Percentiles rank a stretch among this genome's conserved stretches.
These are phyloP conservation scores for Flammula alnicola DNA, from an alignment of 1,284 basidiomycete species.

Conservation along the genomic window DNA sequence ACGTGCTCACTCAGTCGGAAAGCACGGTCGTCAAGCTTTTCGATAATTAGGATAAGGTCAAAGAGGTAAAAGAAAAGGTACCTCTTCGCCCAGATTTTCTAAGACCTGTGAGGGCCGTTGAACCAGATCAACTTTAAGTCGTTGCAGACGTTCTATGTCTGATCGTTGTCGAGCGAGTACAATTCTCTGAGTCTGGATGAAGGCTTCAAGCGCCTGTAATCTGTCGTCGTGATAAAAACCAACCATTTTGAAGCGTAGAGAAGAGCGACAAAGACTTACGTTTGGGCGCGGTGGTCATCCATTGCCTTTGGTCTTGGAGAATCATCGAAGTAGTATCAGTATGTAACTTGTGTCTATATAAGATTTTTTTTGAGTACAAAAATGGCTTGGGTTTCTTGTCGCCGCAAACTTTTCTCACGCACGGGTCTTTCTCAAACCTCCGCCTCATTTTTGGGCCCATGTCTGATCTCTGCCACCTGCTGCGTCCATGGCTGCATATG, in stretches of 20 bases:
- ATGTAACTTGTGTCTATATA: slow-evolving; percentile 15
- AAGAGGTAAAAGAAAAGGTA: slow-evolving; percentile 5
- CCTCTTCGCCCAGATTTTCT: slow-evolving; percentile 22
- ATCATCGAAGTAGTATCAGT: slow-evolving; percentile 27
- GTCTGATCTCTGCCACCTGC: not conserved
- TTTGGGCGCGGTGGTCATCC: slow-evolving; percentile 63
- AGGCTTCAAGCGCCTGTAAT: slow-evolving; percentile 67
- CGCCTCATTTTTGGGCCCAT: not conserved
- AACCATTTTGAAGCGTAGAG: no score
- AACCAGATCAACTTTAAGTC: slow-evolving; percentile 18
- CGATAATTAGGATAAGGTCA: not conserved
- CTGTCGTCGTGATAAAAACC: no score
- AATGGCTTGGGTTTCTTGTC: slow-evolving; percentile 7
- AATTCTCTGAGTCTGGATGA: slow-evolving; percentile 61
- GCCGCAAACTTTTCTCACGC: slow-evolving; percentile 22
- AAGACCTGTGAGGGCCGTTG: slow-evolving; percentile 20
- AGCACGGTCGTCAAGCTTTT: slow-evolving; percentile 42
- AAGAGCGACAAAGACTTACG: no score
- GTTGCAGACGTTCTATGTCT: slow-evolving; percentile 60
- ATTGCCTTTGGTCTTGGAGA: slow-evolving; percentile 37
- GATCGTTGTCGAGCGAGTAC: slow-evolving; percentile 60
- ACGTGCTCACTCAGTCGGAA: slow-evolving; percentile 49
- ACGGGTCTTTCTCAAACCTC: slow-evolving; percentile 11
- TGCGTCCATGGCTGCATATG: no score
- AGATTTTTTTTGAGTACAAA: slow-evolving; percentile 21